These are phyloP conservation scores for Neoboletus magnificus DNA, from an alignment of 768 basidiomycete genomes.

Conservation along the genomic window DNA sequence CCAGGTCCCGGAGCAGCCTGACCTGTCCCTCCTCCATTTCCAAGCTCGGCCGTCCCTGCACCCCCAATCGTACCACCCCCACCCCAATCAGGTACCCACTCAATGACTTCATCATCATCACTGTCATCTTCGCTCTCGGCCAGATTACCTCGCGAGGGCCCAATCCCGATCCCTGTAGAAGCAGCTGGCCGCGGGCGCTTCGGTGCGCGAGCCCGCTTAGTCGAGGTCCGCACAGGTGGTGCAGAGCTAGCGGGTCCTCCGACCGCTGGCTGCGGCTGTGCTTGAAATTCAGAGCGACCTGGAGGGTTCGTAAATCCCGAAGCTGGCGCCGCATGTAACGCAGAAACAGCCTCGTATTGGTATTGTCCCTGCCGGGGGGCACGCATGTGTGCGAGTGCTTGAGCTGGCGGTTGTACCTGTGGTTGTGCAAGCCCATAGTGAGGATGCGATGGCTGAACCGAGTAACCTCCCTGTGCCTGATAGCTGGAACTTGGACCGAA, in stretches of 20 bases:
- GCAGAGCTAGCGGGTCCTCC: neutral
- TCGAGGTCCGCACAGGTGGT: conserved; percentile 8
- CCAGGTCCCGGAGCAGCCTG: conserved; percentile 15
- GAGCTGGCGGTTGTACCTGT: conserved; percentile 6
- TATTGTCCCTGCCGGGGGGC: conserved; percentile 10
- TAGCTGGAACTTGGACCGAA: neutral
- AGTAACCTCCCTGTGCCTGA: neutral
- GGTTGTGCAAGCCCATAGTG: conserved; percentile 10
- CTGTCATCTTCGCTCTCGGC: conserved; percentile 30
- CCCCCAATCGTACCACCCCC: neutral
- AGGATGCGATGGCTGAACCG: neutral
- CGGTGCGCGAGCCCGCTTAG: conserved; percentile 19
- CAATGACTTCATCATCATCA: conserved; percentile 28
- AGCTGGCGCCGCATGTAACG: neutral
- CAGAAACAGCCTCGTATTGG: neutral
- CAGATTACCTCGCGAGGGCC: neutral
- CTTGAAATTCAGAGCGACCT: neutral
- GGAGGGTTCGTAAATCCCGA: neutral
- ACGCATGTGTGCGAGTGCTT: neutral
- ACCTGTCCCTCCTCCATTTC: conserved; percentile 3
- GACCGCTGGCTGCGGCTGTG: neutral
- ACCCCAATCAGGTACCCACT: conserved; percentile 18
- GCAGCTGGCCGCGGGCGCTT: conserved; percentile 20
- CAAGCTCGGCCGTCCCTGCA: neutral
- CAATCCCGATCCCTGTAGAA: neutral